A percentile compares a stretch with the other conserved stretches of the same genome.
Evolutionary conservation across 148 eudicot species (phyloP).

Genomic region (Rhododendron vialii): DNA sequence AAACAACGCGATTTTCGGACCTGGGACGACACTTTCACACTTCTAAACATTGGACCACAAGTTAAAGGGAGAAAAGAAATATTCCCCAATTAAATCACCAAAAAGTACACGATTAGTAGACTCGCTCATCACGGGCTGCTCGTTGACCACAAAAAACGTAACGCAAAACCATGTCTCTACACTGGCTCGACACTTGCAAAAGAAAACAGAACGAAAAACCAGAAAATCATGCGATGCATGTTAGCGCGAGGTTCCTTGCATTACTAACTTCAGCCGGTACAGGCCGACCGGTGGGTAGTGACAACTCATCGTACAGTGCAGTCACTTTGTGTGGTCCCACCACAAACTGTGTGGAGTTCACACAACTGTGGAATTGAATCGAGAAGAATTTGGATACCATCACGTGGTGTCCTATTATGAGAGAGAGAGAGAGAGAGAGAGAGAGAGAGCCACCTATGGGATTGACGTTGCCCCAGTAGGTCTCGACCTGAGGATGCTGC

Average conservation of each 20-base stretch:
- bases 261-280: neutral
- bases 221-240: neutral
- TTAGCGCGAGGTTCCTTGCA: neutral
- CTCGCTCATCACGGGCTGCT: neutral
- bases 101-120: neutral
- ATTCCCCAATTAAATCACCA: neutral
- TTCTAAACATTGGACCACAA: neutral
- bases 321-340: too few relatives aligned
- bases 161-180: neutral
- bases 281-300: neutral
- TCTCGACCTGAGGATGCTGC: conserved; percentile 60
- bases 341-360: too few relatives aligned
- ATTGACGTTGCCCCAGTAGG: conserved; percentile 92
- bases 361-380: too few relatives aligned
- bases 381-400: too few relatives aligned
- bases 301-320: too few relatives aligned
- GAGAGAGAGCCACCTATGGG: conserved; percentile 37
- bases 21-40: neutral
- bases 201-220: neutral
- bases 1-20: too few relatives aligned
- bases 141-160: neutral
- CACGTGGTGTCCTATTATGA: too few relatives aligned
- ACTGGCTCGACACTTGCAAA: neutral
- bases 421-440: neutral
- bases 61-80: neutral